Conservation (phyloP, 306 rosid species). For the Gillenia trifoliata region DNA sequence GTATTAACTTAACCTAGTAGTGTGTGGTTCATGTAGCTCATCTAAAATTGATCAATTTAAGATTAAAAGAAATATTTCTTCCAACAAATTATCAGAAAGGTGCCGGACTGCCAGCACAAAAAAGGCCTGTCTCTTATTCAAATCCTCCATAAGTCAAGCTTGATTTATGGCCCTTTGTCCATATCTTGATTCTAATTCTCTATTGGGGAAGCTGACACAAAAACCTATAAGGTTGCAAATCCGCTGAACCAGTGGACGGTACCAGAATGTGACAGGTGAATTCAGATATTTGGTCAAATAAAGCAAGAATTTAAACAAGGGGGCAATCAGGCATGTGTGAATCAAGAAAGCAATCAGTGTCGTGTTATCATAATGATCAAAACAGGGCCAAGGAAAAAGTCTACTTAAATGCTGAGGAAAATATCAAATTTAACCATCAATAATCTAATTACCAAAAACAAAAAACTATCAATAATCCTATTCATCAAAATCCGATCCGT, state of each 20-base stretch:
- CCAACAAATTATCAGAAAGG: background rate
- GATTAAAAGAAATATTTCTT: background rate
- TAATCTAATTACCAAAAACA: background rate
- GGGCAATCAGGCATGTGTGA: background rate
- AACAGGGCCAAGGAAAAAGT: background rate
- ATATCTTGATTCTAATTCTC: background rate
- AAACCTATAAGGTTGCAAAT: background rate
- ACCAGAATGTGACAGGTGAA: background rate
- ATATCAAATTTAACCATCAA: background rate
- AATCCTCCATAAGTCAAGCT: background rate
- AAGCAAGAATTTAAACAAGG: background rate
- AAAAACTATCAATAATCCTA: background rate
- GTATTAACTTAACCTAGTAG: background rate
- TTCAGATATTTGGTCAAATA: background rate
- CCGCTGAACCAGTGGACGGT: slow-evolving; percentile 2
- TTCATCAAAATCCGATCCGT: background rate
- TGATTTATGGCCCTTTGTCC: background rate
- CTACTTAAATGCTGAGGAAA: background rate
- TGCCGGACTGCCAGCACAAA: background rate
- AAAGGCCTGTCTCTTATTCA: background rate
- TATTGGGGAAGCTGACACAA: background rate
- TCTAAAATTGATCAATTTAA: background rate
- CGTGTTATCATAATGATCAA: background rate
- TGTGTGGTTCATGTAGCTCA: background rate
- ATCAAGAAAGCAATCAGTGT: background rate